Evolutionary conservation across 2,329 filamentous ascomycete species (phyloP), one percentile per base, ranked within the genome.

Genomic region (Madurella fahalii): DNA sequence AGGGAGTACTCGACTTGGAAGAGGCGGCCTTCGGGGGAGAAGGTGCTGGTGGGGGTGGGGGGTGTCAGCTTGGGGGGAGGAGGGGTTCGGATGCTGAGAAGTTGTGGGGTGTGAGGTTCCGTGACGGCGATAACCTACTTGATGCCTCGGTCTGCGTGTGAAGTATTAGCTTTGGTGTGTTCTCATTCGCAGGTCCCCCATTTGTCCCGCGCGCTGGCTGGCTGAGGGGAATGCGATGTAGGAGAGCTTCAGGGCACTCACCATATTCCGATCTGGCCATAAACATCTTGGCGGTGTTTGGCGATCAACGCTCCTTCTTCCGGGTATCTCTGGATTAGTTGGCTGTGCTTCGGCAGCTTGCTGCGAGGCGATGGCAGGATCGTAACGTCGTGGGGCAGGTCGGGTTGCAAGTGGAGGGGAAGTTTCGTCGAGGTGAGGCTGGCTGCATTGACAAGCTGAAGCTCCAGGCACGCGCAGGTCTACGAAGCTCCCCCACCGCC

Each of bases 1-100:
- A 99, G 88, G 57, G 94, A 97, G 85, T 99, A 99, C 87, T 99
- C 94, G 80, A 99, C 94, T 80, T 99, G 94, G 84, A 99, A 99
- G 74, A 99, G 89, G 76, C 94, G 94, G 69, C 94, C 94, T 83
- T 99, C 94, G 58, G 94, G 94, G 67, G 94, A 99, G 84, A 99
- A 99, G 83, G 94, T 99, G 83, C 89, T 95, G 71, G 57, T 55
- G 16, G 43, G 20, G 15, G 34, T 47, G 53, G 49, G 39, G 12
- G 16, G 5, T 2, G 49, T 55, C 40, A 48, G 54, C 32, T 49
- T 47, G n/a, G 31, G 42, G 41, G n/a, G 31, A 37, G 41, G 48
- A 34, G 9, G 9, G 31, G n/a, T 32, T 18, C 39, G 18, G 46
- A 13, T 43, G 7, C 11, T 20, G 15, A 30, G 25, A 17, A 9